Conservation (phyloP, 2,329 filamentous ascomycete genomes). For the Bisporella sp. region DNA sequence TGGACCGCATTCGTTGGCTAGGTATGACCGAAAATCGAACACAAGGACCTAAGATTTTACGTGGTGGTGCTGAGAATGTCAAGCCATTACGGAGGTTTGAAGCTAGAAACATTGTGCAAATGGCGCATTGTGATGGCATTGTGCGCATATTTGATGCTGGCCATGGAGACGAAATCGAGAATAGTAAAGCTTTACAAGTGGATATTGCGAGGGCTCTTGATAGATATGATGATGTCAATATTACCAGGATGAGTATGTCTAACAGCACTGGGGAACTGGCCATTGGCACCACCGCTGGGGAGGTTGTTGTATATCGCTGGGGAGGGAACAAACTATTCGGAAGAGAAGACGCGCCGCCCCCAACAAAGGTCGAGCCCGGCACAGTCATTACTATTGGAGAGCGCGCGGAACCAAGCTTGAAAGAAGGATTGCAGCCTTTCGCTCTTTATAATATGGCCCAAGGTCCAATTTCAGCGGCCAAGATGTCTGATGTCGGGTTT, state of each 20-base stretch:
- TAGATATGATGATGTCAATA: constrained; percentile 68
- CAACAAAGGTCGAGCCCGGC: constrained; percentile 53
- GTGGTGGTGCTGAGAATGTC: constrained; percentile 68
- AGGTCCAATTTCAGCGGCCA: constrained; percentile 71
- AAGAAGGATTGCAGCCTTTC: constrained; percentile 74
- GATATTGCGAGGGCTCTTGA: constrained; percentile 79
- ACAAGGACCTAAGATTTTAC: constrained; percentile 69
- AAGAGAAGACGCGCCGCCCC: constrained; percentile 44
- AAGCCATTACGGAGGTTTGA: constrained; percentile 72
- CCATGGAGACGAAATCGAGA: constrained; percentile 89
- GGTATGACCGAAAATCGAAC: constrained; percentile 80
- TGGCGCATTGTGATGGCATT: constrained; percentile 84
- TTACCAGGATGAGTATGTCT: constrained; percentile 74
- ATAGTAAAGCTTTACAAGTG: constrained; percentile 71
- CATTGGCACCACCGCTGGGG: constrained; percentile 74
- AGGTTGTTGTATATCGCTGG: constrained; percentile 83
- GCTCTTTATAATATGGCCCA: constrained; percentile 78
- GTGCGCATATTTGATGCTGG: constrained; percentile 91
- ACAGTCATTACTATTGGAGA: constrained; percentile 67
- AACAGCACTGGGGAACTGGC: constrained; percentile 78
- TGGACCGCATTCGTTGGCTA: constrained; percentile 79
- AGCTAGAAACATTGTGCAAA: constrained; percentile 75
- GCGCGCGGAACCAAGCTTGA: constrained; percentile 64
- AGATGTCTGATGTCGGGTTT: constrained; percentile 90
- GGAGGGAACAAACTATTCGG: constrained; percentile 71